A percentile compares a stretch with the other conserved stretches of the same genome.
Evolutionary conservation across 371 early-diverging fungal genomes (phyloP).

Genomic region (Rhizopus delemar): DNA sequence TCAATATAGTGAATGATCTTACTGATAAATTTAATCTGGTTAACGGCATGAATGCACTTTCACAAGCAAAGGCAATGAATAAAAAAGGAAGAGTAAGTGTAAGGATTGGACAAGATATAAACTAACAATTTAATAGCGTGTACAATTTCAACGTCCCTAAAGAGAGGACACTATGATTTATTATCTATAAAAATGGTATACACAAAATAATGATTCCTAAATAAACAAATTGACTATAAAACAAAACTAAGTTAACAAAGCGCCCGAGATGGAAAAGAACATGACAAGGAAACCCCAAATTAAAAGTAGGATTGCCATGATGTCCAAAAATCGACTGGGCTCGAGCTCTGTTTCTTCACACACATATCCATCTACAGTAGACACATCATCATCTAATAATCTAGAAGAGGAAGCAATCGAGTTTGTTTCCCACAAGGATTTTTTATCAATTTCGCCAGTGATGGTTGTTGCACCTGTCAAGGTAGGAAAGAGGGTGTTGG

Average conservation of each 20-base stretch:
- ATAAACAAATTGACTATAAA: not conserved
- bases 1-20: slow-evolving; percentile 68
- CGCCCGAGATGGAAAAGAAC: slow-evolving; percentile 35
- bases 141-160: slow-evolving; percentile 6
- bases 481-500: slow-evolving; percentile 21
- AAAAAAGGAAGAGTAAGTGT: slow-evolving; percentile 33
- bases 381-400: slow-evolving; percentile 25
- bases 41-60: slow-evolving; percentile 25
- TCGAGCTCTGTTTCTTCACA: slow-evolving; percentile 6
- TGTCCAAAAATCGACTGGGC: slow-evolving; percentile 28
- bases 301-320: slow-evolving; percentile 34
- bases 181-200: slow-evolving; percentile 2
- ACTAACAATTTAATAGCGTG: slow-evolving; percentile 8
- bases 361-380: slow-evolving; percentile 25
- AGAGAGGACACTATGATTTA: not conserved
- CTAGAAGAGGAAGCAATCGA: slow-evolving; percentile 25
- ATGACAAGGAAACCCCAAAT: slow-evolving; percentile 44
- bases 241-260: slow-evolving; percentile 18
- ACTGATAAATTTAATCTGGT: slow-evolving; percentile 52
- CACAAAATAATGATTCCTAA: not conserved
- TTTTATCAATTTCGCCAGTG: slow-evolving; percentile 22
- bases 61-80: slow-evolving; percentile 12
- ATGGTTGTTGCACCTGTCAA: slow-evolving; percentile 22
- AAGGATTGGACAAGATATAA: not conserved
- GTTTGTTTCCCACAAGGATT: slow-evolving; percentile 20